Evolutionary conservation across 2,329 filamentous ascomycete species (phyloP).

Genomic region (Paecilomyces sp.): DNA sequence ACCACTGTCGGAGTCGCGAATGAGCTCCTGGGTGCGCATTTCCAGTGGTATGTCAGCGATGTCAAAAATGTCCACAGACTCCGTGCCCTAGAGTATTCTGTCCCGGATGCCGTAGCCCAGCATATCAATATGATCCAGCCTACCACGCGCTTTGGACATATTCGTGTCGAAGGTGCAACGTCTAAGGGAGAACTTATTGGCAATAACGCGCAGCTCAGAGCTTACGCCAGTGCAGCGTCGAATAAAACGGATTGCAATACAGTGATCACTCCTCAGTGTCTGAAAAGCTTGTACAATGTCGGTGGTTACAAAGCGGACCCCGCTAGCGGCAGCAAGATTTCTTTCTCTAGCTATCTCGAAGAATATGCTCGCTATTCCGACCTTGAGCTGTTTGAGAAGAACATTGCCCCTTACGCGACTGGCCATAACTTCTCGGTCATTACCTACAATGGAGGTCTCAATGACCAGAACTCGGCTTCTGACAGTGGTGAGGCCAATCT

Average conservation of each 20-base stretch:
- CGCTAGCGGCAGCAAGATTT: conserved; percentile 31
- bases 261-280: conserved; percentile 40
- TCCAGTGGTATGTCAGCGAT: conserved; percentile 30
- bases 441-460: conserved; percentile 34
- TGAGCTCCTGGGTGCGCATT: conserved; percentile 29
- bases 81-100: conserved; percentile 33
- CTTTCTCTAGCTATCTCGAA: conserved; percentile 42
- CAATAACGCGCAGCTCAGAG: conserved; percentile 12
- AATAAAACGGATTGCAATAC: conserved; percentile 34
- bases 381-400: conserved; percentile 31
- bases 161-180: conserved; percentile 20
- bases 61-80: conserved; percentile 22
- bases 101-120: conserved; percentile 25
- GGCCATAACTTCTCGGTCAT: conserved; percentile 40
- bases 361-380: conserved; percentile 44
- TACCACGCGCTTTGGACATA: conserved; percentile 35
- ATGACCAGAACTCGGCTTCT: conserved; percentile 26
- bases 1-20: conserved; percentile 30
- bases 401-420: conserved; percentile 32
- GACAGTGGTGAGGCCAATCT: conserved; percentile 45
- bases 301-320: conserved; percentile 32
- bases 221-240: conserved; percentile 8
- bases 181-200: conserved; percentile 13
- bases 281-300: conserved; percentile 42
- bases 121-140: conserved; percentile 36